These are phyloP conservation scores for Lasiosphaeria miniovina DNA, from an alignment of 495 filamentous ascomycete genomes.

Conservation along the genomic window DNA sequence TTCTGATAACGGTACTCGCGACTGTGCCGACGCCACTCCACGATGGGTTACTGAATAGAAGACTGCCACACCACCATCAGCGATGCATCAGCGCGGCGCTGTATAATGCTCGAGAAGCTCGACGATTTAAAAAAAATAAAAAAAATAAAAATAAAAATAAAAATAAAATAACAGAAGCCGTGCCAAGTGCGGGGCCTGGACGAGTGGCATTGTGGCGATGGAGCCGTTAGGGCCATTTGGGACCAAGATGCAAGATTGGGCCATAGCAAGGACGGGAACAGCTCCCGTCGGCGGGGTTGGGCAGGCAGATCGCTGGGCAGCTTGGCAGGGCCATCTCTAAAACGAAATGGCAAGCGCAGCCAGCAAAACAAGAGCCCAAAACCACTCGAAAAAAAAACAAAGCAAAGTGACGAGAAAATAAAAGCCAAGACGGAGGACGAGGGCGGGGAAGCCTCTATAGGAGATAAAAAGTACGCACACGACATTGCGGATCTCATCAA, in stretches of 20 bases:
- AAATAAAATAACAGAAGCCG: background rate
- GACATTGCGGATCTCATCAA: conserved; percentile 40
- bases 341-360: too few relatives aligned
- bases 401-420: background rate
- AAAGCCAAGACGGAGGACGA: conserved; percentile 4
- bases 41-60: conserved; percentile 48
- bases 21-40: conserved; percentile 39
- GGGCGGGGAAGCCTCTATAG: background rate
- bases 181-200: too few relatives aligned
- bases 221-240: too few relatives aligned
- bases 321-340: too few relatives aligned
- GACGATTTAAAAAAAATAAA: background rate
- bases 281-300: too few relatives aligned
- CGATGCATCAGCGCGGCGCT: background rate
- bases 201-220: too few relatives aligned
- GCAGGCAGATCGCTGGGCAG: too few relatives aligned
- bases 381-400: background rate
- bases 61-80: conserved; percentile 24
- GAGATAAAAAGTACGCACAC: conserved; percentile 26
- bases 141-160: background rate
- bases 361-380: too few relatives aligned
- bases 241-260: too few relatives aligned
- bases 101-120: background rate
- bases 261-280: too few relatives aligned
- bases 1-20: conserved; percentile 46